These are phyloP conservation scores for Mycena alexandri DNA, from an alignment of 768 basidiomycete species.

Conservation along the genomic window DNA sequence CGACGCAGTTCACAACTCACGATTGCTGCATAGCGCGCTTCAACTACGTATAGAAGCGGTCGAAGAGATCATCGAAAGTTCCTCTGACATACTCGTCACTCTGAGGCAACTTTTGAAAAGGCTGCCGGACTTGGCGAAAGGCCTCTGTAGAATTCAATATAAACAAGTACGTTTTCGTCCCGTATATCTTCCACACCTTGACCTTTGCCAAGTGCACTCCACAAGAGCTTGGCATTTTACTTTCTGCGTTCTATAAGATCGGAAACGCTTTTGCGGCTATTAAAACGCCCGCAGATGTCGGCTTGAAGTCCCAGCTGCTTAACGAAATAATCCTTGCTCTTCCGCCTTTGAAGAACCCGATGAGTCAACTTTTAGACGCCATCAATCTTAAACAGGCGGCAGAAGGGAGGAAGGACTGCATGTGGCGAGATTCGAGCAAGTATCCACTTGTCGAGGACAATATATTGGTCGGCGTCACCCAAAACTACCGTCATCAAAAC, in stretches of 20 bases:
- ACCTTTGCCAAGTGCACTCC: conserved; percentile 74
- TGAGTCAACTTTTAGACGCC: conserved; percentile 64
- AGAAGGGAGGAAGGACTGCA: conserved; percentile 72
- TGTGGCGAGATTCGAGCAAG: conserved; percentile 72
- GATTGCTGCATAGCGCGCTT: conserved; percentile 63
- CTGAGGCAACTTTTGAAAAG: conserved; percentile 78
- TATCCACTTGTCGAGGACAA: conserved; percentile 68
- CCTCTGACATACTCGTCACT: conserved; percentile 71
- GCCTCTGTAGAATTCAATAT: conserved; percentile 90
- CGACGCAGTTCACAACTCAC: not conserved
- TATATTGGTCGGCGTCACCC: conserved; percentile 60
- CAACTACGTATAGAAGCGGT: conserved; percentile 87
- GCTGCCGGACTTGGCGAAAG: conserved; percentile 90
- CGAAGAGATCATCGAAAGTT: conserved; percentile 79
- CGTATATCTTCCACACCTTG: not conserved
- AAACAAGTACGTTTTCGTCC: conserved; percentile 71
- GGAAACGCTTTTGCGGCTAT: conserved; percentile 70
- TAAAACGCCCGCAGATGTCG: conserved; percentile 56
- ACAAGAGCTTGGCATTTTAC: conserved; percentile 80
- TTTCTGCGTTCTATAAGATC: conserved; percentile 82
- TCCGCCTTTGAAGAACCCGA: conserved; percentile 70
- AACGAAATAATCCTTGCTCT: conserved; percentile 78
- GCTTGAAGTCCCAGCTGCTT: conserved; percentile 75
- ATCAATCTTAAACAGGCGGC: conserved; percentile 74
- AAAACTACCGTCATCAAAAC: not conserved